These are phyloP conservation scores for Berberis thunbergii DNA, from an alignment of 164 flowering plant genomes.

Conservation along the genomic window DNA sequence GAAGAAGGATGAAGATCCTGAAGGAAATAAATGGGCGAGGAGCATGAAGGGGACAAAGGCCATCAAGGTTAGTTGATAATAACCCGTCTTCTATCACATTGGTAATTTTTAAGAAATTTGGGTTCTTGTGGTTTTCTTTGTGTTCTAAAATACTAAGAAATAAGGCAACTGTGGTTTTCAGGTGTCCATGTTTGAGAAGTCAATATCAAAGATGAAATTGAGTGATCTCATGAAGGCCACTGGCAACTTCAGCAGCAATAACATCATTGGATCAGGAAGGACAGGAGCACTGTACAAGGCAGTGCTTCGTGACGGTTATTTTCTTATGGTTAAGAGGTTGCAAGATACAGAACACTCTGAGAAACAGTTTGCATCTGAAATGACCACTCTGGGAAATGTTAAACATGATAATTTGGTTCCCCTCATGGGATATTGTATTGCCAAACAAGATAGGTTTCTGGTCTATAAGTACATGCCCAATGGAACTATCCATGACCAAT, in stretches of 20 bases:
- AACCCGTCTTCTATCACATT: background rate
- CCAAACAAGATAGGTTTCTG: slow-evolving; percentile 10
- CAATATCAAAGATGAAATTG: slow-evolving; percentile 51
- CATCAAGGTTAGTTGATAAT: slow-evolving; percentile 37
- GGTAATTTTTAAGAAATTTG: background rate
- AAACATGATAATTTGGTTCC: slow-evolving; percentile 28
- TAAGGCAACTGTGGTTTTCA: background rate
- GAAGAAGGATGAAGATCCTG: slow-evolving; percentile 64
- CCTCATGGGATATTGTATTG: slow-evolving; percentile 13
- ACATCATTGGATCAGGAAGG: slow-evolving; percentile 18
- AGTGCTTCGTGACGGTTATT: slow-evolving; percentile 15
- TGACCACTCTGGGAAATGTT: slow-evolving; percentile 16
- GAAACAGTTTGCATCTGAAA: slow-evolving; percentile 21
- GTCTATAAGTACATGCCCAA: slow-evolving; percentile 12
- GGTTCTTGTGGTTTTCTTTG: background rate
- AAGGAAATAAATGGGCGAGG: slow-evolving; percentile 84
- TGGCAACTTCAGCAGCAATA: slow-evolving; percentile 12
- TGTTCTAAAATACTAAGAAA: background rate
- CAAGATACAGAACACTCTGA: slow-evolving; percentile 15
- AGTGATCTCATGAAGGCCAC: slow-evolving; percentile 66
- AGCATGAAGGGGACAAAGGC: slow-evolving; percentile 52
- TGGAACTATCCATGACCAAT: slow-evolving; percentile 13
- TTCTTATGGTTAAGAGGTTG: slow-evolving; percentile 20
- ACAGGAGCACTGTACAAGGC: slow-evolving; percentile 25
- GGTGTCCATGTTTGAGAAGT: slow-evolving; percentile 53